Base-by-base conservation (phyloP, 164 flowering plant genomes). In the Paratinospora sagittata region DNA sequence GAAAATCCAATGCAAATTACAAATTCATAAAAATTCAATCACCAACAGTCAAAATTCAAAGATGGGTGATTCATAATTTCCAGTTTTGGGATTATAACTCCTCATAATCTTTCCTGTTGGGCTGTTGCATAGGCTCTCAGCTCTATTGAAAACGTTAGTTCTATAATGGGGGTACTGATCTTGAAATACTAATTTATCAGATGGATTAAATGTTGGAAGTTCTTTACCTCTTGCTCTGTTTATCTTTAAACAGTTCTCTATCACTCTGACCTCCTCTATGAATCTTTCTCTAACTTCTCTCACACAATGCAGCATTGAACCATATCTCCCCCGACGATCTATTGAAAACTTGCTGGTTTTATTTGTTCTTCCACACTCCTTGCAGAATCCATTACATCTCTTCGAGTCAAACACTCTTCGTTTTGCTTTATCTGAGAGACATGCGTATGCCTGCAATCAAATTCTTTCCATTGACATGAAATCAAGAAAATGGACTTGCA, bases 371-470 rank as follows among this genome's bases (percentile, higher is more conserved):
- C 65, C 75, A 79, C 92, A 90, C 34, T 85, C 74, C 0, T 26
- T 68, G 82, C 97, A 86, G 65, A 75, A 77, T 26, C 62, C 78
- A 27, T 76, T 75, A 71, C 72, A 41, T 74, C 89, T 88, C 78
- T 86, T 86, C 23, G 45, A 52, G 73, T 91, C 77, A 55, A 91
- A 91, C 8, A 79, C 82, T 67, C 61, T 79, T 77, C 97, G 84
- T 72, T 81, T 88, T 19, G 71, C 70, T 61, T 70, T 61, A 39
- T 91, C 87, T 0, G 90, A 82, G 2, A 93, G 85, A 70, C 92
- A 85, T 55, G 72, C 70, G 78, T 88, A 86, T 58, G 92, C 98
- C 98, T 93, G 85, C 72, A 75, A 67, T 27, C 19, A 37, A 68
- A 1, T 41, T 30, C 34, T 39, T 26, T 65, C 1, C 34, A 39